Evolutionary conservation across 2,329 filamentous ascomycete genomes (phyloP).

Genomic region (Fusarium incarnatum): DNA sequence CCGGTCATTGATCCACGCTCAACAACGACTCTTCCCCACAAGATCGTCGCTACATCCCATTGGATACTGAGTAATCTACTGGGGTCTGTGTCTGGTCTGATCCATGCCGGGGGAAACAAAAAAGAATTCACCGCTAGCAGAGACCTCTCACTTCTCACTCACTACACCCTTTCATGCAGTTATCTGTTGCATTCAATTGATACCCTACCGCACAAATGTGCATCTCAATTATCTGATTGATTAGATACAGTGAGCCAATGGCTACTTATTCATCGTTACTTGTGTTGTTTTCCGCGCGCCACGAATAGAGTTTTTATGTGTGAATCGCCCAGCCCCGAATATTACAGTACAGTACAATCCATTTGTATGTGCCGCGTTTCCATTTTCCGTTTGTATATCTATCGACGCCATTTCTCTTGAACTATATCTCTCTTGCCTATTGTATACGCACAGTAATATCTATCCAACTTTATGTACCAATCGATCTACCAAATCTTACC

Average conservation of each 20-base stretch:
- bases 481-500: neutral
- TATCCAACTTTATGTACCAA: neutral
- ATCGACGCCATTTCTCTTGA: neutral
- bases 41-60: constrained; percentile 13
- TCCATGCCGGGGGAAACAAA: neutral
- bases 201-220: constrained; percentile 2
- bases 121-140: constrained; percentile 35
- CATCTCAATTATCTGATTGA: constrained; percentile 4
- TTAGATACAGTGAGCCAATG: constrained; percentile 22
- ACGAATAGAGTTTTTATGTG: constrained; percentile 27
- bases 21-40: constrained; percentile 33
- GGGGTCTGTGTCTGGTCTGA: constrained; percentile 17
- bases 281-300: constrained; percentile 8
- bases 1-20: constrained; percentile 34
- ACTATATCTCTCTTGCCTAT: neutral
- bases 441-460: constrained; percentile 1
- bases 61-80: constrained; percentile 19
- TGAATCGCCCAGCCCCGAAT: constrained; percentile 23
- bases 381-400: constrained; percentile 8
- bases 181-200: constrained; percentile 11
- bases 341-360: constrained; percentile 14
- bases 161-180: constrained; percentile 3
- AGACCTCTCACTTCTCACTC: constrained; percentile 8
- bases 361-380: constrained; percentile 18
- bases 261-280: constrained; percentile 3